Conservation (phyloP, 257 asterid species). For the Penstemon eatonii region DNA sequence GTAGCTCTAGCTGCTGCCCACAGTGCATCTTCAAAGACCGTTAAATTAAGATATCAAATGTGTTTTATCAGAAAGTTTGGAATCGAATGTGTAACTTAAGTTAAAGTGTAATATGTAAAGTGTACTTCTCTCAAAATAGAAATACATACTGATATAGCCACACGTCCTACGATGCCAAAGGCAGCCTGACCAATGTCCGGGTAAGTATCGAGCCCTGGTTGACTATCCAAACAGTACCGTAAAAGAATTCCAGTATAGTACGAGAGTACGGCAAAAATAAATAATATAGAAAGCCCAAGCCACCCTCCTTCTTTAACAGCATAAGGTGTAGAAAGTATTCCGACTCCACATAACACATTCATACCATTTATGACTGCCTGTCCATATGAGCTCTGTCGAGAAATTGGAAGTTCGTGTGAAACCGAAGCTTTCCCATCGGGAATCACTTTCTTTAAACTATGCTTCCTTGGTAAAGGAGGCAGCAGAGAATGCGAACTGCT, state of each 20-base stretch:
- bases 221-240: constrained; percentile 85
- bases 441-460: constrained; percentile 41
- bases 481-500: constrained; percentile 62
- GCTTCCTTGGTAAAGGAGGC: constrained; percentile 61
- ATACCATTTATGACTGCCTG: constrained; percentile 92
- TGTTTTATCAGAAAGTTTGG: too few relatives aligned
- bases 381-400: constrained; percentile 68
- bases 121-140: too few relatives aligned
- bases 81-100: too few relatives aligned
- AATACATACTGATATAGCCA: constrained; percentile 74
- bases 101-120: too few relatives aligned
- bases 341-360: constrained; percentile 96
- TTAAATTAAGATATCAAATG: too few relatives aligned
- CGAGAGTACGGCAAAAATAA: constrained; percentile 73
- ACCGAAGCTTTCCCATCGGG: constrained; percentile 53
- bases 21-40: too few relatives aligned
- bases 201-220: constrained; percentile 91
- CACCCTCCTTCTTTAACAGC: constrained; percentile 97
- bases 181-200: constrained; percentile 99
- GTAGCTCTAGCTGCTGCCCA: too few relatives aligned
- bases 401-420: constrained; percentile 59
- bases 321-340: constrained; percentile 95
- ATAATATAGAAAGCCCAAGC: constrained; percentile 76
- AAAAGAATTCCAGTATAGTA: constrained; percentile 90
- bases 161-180: constrained; percentile 77